Base-by-base conservation (phyloP, 192 early-diverging fungal genomes). In the Linnemannia exigua region DNA sequence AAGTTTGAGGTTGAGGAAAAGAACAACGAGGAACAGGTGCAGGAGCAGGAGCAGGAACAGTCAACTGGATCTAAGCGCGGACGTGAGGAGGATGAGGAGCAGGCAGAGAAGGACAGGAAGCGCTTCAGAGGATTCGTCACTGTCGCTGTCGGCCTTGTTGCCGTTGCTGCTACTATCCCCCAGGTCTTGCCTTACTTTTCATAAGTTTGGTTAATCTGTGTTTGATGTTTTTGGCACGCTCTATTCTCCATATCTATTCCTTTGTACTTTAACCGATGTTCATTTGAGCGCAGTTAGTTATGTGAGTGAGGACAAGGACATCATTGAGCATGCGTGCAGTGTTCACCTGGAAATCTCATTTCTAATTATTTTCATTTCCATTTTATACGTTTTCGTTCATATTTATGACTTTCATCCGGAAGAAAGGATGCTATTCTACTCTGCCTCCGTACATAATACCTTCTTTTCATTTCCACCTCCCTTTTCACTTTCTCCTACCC, bases 121-220 rank as follows among this genome's bases (percentile, higher is more conserved):
- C 63, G 80, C 5, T 76, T 69, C 67, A 67, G 80, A 52, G 79
- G 79, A 35, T 38, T 81, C 31, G 36, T 81, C 20, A 74, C 80
- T 19, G 67, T 75, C 33, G 80, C 80, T 61, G 74, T 81, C 19
- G 80, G 80, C 36, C 61, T 81, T 44, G 80, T 52, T 20, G 80
- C 74, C n/a, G 80, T 52, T 1, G 73, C 80, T 3, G 25, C 31
- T 2, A 74, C 68, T 22, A 50, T 81, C 25, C 80, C 80, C 22
- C 80, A 81, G 74, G 74, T 81, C 19, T 38, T 81, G 31, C 80
- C 80, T 35, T 81, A 81, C 52, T 81, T 81, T 46, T 74, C 73
- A 41, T 81, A 76, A 79, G 36, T 12, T 20, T 47, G 20, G 47
- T 7, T 6, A 14, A 33, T 17, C 22, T 11, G 61, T 22, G 0